Evolutionary conservation across 2,329 filamentous ascomycete genomes (phyloP), one percentile per base, ranked within the genome.

Genomic region (Diaporthe sp.): DNA sequence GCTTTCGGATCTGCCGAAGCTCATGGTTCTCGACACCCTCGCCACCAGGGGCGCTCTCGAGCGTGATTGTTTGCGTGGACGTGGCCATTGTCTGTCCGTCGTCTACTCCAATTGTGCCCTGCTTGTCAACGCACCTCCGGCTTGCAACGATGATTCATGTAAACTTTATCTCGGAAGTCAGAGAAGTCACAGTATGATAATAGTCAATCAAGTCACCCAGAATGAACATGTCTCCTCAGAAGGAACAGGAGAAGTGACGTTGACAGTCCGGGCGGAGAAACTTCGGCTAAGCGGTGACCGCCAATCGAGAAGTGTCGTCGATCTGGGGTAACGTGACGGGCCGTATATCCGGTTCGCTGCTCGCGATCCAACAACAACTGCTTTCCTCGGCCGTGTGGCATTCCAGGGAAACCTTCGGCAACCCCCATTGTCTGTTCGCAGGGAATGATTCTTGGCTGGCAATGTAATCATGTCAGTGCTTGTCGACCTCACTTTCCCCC

Each of bases 1-100:
- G 49, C 59, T 39, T 65, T 9, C 61, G 61, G 17, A 69, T 59
- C 15, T 69, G 61, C 12, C 72, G 61, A 17, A 69, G 72, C 25
- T 74, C 72, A 57, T 69, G 61, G 6, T 31, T n/a, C 4, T 39
- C 51, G 61, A 28, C 19, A 15, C 39, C 15, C 39, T 55, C 42
- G 13, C 2, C 7, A n/a, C 31, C 31, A 1, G 8, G 61, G 42
- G 19, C n/a, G 25, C 28, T 65, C 39, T 59, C 61, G 51, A 58
- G 19, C 28, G 44, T 46, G 31, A 39, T 28, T 25, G 72, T 74
- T 8, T 69, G 61, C 19, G 72, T 59, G 22, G 72, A 44, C 22
- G 72, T 59, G 10, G 61, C 61, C 72, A 74, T 74, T 22, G 17
- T 49, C 13, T 7, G 49, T 15, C 42, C 6, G 22, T 39, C 19